Base-by-base conservation (phyloP, 179 eudicot species). In the Corrigiola litoralis region DNA sequence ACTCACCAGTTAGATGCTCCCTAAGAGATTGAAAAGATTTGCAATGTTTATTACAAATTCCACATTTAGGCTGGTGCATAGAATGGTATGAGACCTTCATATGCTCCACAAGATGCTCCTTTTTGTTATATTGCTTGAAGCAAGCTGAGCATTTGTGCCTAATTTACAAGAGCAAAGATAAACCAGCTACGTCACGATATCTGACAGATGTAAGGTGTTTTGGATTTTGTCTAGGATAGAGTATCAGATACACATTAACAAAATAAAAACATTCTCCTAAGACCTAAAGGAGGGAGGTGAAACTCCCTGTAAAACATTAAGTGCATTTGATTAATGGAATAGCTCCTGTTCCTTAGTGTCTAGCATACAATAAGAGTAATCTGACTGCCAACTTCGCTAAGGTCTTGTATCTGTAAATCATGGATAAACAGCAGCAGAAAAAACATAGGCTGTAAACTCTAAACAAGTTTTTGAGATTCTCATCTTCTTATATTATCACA, bases 131-230 rank as follows among this genome's bases (percentile, higher is more conserved):
- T 54, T 84, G 95, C 71, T 84, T 88, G 75, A 80, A 86, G 75
- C 95, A 88, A 31, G 89, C 92, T 23, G 86, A 48, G 71, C 95
- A 88, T 63, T 79, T 86, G 69, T 88, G 87, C 85, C 95, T 86
- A 63, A 37, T 27, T 52, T 29, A 31, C 24, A 38, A 69, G n/a
- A 66, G 20, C 37, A 51, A 46, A 12, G 27, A 29, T 36, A 74
- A 0, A 17, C 38, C 32, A 38, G 12, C 25, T 31, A 31, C 29
- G 47, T 63, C 46, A 53, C 45, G 42, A 63, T 32, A 38, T 37
- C 23, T 31, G 14, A 41, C 47, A 20, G 8, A 54, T 5, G n/a
- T 61, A 44, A 45, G 4, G 16, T 18, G 18, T 33, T 11, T 1
- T 24, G 38, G 11, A n/a, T n/a, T n/a, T 2, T 24, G 27, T 32